These are phyloP conservation scores for Inonotus hispidus DNA, from an alignment of 1,284 basidiomycete genomes.

Conservation along the genomic window DNA sequence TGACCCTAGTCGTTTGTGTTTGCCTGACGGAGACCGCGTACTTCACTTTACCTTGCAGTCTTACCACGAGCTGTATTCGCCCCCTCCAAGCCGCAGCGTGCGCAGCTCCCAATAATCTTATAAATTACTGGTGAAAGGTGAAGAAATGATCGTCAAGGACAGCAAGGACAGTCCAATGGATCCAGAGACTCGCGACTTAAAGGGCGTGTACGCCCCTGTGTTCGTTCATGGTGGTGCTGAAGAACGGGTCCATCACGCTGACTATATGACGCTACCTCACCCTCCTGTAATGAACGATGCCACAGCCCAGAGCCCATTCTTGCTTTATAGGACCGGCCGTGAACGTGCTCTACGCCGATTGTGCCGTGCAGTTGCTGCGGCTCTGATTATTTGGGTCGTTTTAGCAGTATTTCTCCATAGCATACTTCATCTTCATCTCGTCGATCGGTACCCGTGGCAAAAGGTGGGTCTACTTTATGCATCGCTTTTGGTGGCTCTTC, in stretches of 20 bases:
- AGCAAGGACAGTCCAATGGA: not conserved
- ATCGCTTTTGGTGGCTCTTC: too few species aligned
- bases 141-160: slow-evolving; percentile 8
- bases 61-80: not conserved
- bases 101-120: not conserved
- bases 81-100: not conserved
- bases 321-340: not conserved
- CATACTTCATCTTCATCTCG: slow-evolving; percentile 1
- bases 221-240: not conserved
- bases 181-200: not conserved
- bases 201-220: slow-evolving; percentile 2
- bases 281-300: not conserved
- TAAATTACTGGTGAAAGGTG: not conserved
- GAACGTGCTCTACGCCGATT: slow-evolving; percentile 5
- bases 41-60: not conserved
- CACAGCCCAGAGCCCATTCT: not conserved
- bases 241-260: not conserved
- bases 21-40: not conserved
- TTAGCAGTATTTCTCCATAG: not conserved
- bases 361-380: not conserved
- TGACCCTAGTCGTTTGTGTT: not conserved
- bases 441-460: not conserved
- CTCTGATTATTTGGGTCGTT: slow-evolving; percentile 6
- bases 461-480: not conserved
- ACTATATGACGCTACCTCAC: not conserved